phyloP scores from a whole-genome alignment of 2,329 filamentous ascomycete species.

The Arthroderma sp. region DNA sequence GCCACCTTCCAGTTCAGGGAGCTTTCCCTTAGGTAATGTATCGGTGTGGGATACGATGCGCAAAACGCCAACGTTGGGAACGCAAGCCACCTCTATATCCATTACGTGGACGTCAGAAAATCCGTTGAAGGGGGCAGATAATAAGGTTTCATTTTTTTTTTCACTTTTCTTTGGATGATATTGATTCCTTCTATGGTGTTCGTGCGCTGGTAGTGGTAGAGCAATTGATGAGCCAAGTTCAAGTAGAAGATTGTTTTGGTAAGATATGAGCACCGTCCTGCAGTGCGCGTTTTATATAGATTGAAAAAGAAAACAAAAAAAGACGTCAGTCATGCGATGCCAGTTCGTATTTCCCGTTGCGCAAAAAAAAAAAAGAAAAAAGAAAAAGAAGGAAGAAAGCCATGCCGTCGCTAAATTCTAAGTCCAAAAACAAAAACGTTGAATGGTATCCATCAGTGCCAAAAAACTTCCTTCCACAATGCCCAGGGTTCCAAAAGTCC shows the following conservation, averaged over 20 bases:
- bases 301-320: not conserved
- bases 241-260: not conserved
- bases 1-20: not conserved
- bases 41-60: not conserved
- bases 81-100: not conserved
- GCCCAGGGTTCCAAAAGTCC: not conserved
- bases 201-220: not conserved
- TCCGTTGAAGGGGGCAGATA: not conserved
- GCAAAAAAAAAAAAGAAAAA: not conserved
- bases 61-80: not conserved
- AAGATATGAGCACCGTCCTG: not conserved
- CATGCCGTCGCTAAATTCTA: constrained; percentile 2
- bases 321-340: not conserved
- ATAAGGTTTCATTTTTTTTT: not conserved
- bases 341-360: constrained; percentile 1
- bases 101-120: not conserved
- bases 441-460: not conserved
- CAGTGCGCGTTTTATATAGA: not conserved
- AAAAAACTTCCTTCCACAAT: not conserved
- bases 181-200: not conserved
- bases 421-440: not conserved
- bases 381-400: not conserved
- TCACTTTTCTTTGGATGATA: not conserved
- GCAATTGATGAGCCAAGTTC: not conserved
- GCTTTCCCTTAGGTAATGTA: not conserved